phyloP scores from a whole-genome alignment of 352 stramenopile genomes.

The Globisporangium middletonii region DNA sequence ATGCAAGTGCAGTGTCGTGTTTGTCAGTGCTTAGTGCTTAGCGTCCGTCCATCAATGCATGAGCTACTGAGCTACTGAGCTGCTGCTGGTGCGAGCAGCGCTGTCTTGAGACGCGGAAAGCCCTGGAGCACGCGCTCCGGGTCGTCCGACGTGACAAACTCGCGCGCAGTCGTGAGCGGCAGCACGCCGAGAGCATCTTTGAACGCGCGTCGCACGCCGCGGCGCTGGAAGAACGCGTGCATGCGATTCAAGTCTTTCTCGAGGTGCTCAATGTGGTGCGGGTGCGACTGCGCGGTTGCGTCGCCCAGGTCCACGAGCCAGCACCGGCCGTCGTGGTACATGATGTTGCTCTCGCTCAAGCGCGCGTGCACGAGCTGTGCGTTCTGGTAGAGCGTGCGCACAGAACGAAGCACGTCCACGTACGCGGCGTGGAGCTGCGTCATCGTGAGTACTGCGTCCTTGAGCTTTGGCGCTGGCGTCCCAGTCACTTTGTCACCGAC shows the following conservation, averaged over 20 bases:
- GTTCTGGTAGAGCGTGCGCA: slow-evolving; percentile 44
- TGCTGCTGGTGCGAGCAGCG: slow-evolving; percentile 9
- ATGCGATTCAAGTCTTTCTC: slow-evolving; percentile 59
- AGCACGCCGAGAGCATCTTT: slow-evolving; percentile 24
- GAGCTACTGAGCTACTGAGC: not conserved
- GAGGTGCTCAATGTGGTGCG: slow-evolving; percentile 47
- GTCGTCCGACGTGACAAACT: slow-evolving; percentile 23
- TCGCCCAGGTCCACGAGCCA: slow-evolving; percentile 88
- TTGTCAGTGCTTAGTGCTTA: too few relatives aligned
- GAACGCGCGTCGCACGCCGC: slow-evolving; percentile 18
- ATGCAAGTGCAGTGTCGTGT: too few relatives aligned
- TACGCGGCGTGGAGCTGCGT: slow-evolving; percentile 36
- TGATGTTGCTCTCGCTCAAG: slow-evolving; percentile 61
- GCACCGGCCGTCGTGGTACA: slow-evolving; percentile 47
- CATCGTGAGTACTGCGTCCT: slow-evolving; percentile 37
- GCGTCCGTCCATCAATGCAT: too few relatives aligned
- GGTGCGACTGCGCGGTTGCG: slow-evolving; percentile 58
- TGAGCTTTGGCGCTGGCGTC: slow-evolving; percentile 26
- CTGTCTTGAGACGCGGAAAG: slow-evolving; percentile 21
- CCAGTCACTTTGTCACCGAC: slow-evolving; percentile 27
- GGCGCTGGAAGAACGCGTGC: slow-evolving; percentile 58
- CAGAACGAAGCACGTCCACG: slow-evolving; percentile 28
- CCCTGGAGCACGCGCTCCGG: slow-evolving; percentile 23
- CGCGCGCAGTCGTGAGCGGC: slow-evolving; percentile 10
- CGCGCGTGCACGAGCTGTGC: slow-evolving; percentile 51